Conservation (phyloP, 73 alveolate genomes). For the Paramecium sexaurelia region DNA sequence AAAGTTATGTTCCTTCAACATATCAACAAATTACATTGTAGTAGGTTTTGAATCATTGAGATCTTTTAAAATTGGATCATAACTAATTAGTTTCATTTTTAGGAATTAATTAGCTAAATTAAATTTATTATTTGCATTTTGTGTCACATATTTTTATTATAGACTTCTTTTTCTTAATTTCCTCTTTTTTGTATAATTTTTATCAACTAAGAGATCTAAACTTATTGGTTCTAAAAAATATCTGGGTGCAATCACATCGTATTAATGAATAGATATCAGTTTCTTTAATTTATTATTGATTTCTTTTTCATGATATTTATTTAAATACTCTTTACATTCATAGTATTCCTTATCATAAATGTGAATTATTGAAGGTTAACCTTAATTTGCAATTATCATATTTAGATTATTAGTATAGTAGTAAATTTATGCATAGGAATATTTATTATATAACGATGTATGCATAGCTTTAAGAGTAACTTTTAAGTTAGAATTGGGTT, state of each 20-base stretch:
- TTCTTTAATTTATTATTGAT: not conserved
- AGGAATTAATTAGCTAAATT: not conserved
- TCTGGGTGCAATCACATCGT: not conserved
- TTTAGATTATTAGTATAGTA: not conserved
- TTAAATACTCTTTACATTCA: not conserved
- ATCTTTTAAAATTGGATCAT: not conserved
- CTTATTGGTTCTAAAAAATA: not conserved
- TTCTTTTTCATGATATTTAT: not conserved
- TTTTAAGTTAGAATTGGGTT: not conserved
- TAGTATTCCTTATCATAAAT: not conserved
- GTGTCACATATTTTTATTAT: not conserved
- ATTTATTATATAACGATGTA: not conserved
- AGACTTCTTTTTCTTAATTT: not conserved
- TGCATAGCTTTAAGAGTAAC: conserved; percentile 2
- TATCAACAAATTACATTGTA: not conserved
- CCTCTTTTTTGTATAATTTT: not conserved
- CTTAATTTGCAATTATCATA: not conserved
- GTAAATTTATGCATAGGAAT: conserved; percentile 31
- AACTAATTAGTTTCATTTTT: not conserved
- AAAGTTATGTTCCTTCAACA: not conserved
- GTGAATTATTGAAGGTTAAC: not conserved
- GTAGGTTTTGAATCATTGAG: conserved; percentile 8
- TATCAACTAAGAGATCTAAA: conserved; percentile 8
- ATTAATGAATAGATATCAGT: not conserved
- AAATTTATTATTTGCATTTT: not conserved